These are phyloP conservation scores for Solanum arcanum DNA, from an alignment of 257 asterid genomes.

Conservation along the genomic window DNA sequence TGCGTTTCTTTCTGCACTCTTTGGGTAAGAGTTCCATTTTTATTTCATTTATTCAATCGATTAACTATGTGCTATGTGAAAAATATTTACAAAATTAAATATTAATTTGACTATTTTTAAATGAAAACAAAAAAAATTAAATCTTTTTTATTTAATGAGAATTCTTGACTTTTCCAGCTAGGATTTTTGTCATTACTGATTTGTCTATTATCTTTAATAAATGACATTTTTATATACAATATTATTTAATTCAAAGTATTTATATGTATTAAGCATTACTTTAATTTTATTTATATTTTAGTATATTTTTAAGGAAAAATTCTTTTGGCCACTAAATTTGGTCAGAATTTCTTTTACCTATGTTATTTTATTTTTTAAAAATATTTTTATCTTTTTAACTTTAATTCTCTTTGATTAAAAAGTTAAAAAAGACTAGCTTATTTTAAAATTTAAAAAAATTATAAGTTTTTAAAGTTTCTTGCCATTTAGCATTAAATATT, in stretches of 20 bases:
- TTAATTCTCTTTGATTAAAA: too few species aligned
- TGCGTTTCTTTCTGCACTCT: conserved; percentile 28
- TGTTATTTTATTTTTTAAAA: too few species aligned
- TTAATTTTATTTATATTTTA: too few species aligned
- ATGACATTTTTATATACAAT: neutral
- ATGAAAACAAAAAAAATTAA: neutral
- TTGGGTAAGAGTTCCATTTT: conserved; percentile 25
- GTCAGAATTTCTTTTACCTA: too few species aligned
- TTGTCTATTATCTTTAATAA: neutral
- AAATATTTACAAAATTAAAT: neutral
- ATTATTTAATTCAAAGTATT: neutral
- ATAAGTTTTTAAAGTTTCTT: too few species aligned
- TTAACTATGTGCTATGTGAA: neutral
- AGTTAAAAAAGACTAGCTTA: too few species aligned
- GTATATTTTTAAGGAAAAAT: too few species aligned
- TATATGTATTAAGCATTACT: neutral
- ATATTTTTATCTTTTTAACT: too few species aligned
- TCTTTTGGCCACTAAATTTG: too few species aligned
- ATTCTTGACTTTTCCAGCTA: neutral
- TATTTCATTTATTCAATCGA: neutral
- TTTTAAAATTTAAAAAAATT: too few species aligned
- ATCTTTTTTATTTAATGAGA: neutral
- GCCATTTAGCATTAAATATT: too few species aligned
- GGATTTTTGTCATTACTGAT: neutral
- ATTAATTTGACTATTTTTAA: neutral